Base-by-base conservation (phyloP, 805 yeast species). In the Teunomyces gatunensis region DNA sequence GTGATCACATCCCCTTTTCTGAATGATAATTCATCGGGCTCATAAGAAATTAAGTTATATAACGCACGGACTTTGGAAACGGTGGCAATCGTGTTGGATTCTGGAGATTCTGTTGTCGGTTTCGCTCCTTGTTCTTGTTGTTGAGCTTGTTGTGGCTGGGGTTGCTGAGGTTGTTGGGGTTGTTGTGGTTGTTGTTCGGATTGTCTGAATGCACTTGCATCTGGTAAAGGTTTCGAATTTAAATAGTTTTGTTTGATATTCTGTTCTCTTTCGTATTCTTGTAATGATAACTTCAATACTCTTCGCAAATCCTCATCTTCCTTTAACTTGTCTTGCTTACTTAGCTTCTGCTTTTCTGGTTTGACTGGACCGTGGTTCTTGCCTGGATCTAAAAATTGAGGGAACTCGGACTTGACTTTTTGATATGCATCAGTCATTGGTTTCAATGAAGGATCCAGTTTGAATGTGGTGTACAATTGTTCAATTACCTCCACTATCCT, bases 21-120 rank as follows among this genome's bases (percentile, higher is more conserved):
- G 68, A 94, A 92, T 1, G 96, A 83, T 39, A 92, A 75, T 54
- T 94, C 97, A 51, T 91, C 97, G 2, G 85, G 85, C 58, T 90
- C 97, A 39, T 79, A 74, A 2, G 95, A 81, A 3, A 78, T 71
- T 33, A 91, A 74, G 61, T 90, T 96, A 59, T 89, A 94, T 44
- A 94, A 69, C 0, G 98, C 97, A 42, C 85, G 77, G 1, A 92
- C 98, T 52, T 84, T 79, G 2, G 83, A 75, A 9, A 85, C 72
- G 4, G 68, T 71, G 7, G 77, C 74, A 36, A 73, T 69, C 5
- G 74, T 64, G 68, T 54, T 75, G 51, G 39, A 50, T 52, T 45
- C 57, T 4, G 54, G 47, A 6, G 35, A 3, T 29, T 35, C 61
- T 10, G 55, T 53, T 27, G 47, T 46, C 6, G 17, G 15, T 32